Conservation (phyloP, 2,329 filamentous ascomycete species). For the Curvularia hawaiiensis region DNA sequence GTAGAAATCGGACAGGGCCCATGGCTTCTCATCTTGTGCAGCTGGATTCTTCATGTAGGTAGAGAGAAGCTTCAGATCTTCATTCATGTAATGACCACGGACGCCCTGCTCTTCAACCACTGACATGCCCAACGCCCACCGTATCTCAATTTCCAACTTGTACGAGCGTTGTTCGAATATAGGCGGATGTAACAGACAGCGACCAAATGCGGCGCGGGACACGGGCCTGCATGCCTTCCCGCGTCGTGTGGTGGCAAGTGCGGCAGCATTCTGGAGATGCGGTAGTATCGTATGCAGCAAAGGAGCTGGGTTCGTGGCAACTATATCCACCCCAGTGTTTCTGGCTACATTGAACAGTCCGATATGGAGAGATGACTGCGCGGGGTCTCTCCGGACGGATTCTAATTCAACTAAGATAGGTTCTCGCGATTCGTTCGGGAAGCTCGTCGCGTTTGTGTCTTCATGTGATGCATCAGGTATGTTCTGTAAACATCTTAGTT, state of each 20-base stretch:
- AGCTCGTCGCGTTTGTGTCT: background rate
- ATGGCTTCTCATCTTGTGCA: constrained; percentile 33
- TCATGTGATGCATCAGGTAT: constrained; percentile 4
- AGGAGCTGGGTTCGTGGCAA: constrained; percentile 23
- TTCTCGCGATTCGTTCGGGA: constrained; percentile 1
- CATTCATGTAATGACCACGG: constrained; percentile 23
- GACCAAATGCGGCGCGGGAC: constrained; percentile 33
- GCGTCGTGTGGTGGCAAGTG: constrained; percentile 23
- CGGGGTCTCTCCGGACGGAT: constrained; percentile 20
- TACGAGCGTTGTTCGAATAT: constrained; percentile 8
- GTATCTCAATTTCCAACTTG: constrained; percentile 32
- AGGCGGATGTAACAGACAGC: constrained; percentile 26
- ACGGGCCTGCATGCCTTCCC: constrained; percentile 26
- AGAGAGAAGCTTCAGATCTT: constrained; percentile 34
- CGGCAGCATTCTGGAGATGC: constrained; percentile 29
- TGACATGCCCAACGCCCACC: constrained; percentile 37
- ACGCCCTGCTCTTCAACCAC: constrained; percentile 31
- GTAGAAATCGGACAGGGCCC: constrained; percentile 68
- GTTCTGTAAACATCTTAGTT: constrained; percentile 15
- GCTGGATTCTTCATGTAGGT: constrained; percentile 28
- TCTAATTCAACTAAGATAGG: constrained; percentile 31
- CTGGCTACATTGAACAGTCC: constrained; percentile 25
- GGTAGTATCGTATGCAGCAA: constrained; percentile 26
- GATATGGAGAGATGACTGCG: constrained; percentile 19
- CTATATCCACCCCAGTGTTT: constrained; percentile 23